Evolutionary conservation across 2,329 filamentous ascomycete species (phyloP).

Genomic region (Triangularia setosa): DNA sequence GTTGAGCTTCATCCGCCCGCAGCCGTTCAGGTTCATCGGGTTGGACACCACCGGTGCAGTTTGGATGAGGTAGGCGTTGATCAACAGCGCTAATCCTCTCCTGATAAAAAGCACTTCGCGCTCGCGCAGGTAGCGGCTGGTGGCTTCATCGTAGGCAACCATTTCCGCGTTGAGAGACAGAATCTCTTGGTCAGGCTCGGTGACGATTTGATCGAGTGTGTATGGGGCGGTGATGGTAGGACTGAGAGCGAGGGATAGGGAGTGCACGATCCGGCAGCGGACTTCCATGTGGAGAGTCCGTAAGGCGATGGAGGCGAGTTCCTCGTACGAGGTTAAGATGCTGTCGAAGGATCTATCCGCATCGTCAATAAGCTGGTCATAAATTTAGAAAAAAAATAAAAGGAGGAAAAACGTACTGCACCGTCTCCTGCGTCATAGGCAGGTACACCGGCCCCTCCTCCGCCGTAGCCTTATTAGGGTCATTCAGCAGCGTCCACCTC

Average conservation of each 20-base stretch:
- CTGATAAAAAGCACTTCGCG: conserved; percentile 73
- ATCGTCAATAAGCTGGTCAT: too few species aligned
- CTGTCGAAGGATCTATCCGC: conserved; percentile 82
- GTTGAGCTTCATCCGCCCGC: conserved; percentile 86
- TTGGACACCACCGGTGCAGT: conserved; percentile 63
- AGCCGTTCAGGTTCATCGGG: conserved; percentile 80
- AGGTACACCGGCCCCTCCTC: conserved; percentile 71
- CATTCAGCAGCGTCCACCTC: conserved; percentile 78
- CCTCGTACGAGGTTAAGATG: conserved; percentile 77
- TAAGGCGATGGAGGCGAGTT: conserved; percentile 73
- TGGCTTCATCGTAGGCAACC: conserved; percentile 81
- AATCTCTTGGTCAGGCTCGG: conserved; percentile 74
- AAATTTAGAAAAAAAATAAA: background rate
- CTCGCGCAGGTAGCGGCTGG: conserved; percentile 66
- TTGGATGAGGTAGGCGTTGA: conserved; percentile 73
- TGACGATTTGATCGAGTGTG: conserved; percentile 66
- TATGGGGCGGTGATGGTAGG: conserved; percentile 55
- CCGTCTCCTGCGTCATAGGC: conserved; percentile 82
- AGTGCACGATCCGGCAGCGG: conserved; percentile 78
- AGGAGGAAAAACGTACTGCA: conserved; percentile 53
- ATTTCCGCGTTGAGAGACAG: conserved; percentile 80
- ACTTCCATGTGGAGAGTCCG: conserved; percentile 86
- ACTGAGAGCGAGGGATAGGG: conserved; percentile 62
- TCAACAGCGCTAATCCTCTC: conserved; percentile 69
- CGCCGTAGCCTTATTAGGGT: conserved; percentile 53